These are phyloP conservation scores for Alternaria dauci DNA, from an alignment of 2,329 filamentous ascomycete species.

Conservation along the genomic window DNA sequence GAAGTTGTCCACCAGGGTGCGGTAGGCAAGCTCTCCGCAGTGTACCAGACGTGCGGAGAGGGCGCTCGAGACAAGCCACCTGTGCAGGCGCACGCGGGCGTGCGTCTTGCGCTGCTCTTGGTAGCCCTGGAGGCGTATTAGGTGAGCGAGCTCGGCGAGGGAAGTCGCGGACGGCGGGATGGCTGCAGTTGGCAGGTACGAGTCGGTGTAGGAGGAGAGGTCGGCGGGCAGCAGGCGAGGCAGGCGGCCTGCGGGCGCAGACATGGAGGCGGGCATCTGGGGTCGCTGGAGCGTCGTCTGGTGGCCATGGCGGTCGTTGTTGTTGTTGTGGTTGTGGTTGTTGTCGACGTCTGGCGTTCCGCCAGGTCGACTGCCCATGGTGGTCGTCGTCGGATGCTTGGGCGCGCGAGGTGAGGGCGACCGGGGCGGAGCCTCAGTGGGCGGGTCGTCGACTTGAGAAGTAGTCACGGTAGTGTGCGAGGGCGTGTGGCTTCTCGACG, in stretches of 20 bases:
- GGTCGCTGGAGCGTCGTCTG: slow-evolving; percentile 34
- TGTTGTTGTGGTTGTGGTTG: slow-evolving; percentile 12
- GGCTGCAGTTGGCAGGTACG: slow-evolving; percentile 65
- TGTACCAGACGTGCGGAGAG: slow-evolving; percentile 77
- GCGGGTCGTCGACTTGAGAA: slow-evolving; percentile 59
- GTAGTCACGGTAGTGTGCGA: slow-evolving; percentile 49
- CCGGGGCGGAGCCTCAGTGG: slow-evolving; percentile 61
- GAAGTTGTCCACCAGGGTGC: slow-evolving; percentile 80
- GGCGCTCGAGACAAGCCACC: slow-evolving; percentile 77
- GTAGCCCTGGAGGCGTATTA: slow-evolving; percentile 79
- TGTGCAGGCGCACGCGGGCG: slow-evolving; percentile 75
- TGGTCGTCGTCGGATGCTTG: slow-evolving; percentile 35
- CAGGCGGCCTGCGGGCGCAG: slow-evolving; percentile 55
- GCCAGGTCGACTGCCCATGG: slow-evolving; percentile 51
- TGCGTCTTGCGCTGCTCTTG: slow-evolving; percentile 81
- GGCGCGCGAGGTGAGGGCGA: slow-evolving; percentile 50
- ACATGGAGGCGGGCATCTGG: slow-evolving; percentile 54
- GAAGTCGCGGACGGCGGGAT: slow-evolving; percentile 69
- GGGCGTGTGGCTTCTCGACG: slow-evolving; percentile 65
- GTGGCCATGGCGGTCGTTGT: slow-evolving; percentile 14
- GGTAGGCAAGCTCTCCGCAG: slow-evolving; percentile 76
- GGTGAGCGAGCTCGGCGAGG: slow-evolving; percentile 78
- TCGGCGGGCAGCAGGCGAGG: slow-evolving; percentile 70
- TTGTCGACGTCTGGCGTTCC: slow-evolving; percentile 31
- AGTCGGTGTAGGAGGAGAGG: slow-evolving; percentile 71